phyloP scores from a whole-genome alignment of 192 early-diverging fungal species.

The Gonapodya prolifera region DNA sequence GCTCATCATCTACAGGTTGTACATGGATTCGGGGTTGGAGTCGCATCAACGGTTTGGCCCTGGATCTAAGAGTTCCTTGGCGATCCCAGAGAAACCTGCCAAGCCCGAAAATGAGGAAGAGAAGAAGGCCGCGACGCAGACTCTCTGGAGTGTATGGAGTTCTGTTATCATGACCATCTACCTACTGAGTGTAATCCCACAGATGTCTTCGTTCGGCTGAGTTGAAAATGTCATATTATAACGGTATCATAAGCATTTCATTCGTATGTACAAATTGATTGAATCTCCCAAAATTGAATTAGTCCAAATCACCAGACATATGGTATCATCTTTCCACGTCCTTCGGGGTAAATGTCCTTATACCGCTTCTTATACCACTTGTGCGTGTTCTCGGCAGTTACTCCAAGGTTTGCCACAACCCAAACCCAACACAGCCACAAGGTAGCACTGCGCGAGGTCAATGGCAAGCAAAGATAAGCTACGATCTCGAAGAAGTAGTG shows the following conservation, averaged over 20 bases:
- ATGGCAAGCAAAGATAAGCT: not conserved
- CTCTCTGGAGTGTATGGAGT: not conserved
- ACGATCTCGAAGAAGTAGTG: constrained; percentile 13
- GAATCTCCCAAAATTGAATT: not conserved
- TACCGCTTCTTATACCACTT: not conserved
- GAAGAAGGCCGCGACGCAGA: not conserved
- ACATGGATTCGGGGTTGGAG: not conserved
- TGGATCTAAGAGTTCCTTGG: not conserved
- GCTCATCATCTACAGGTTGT: not conserved
- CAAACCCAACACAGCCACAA: not conserved
- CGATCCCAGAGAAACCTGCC: not conserved
- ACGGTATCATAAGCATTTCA: not conserved
- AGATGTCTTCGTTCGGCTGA: not conserved
- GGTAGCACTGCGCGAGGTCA: not conserved
- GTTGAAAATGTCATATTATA: not conserved
- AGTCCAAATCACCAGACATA: constrained; percentile 2
- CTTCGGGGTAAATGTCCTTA: not conserved
- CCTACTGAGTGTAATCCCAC: not conserved
- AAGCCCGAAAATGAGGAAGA: not conserved
- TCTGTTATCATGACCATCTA: not conserved
- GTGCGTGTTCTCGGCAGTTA: not conserved
- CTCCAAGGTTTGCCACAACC: not conserved
- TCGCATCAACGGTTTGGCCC: not conserved
- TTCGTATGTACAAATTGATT: not conserved
- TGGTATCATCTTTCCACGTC: not conserved